These are phyloP conservation scores for Haplographium delicatum DNA, from an alignment of 495 filamentous ascomycete genomes.

Conservation along the genomic window DNA sequence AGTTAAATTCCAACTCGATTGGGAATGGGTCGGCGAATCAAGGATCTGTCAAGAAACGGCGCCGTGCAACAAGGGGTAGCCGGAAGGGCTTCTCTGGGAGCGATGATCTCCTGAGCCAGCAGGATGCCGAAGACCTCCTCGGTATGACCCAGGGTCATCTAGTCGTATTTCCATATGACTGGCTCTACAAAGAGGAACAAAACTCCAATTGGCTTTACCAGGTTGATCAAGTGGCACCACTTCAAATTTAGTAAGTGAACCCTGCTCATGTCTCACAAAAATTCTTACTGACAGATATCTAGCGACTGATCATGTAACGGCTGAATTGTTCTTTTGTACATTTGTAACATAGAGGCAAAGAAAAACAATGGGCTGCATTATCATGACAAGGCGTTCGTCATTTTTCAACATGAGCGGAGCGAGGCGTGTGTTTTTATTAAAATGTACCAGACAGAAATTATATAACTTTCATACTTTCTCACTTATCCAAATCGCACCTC, in stretches of 20 bases:
- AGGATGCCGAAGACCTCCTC: slow-evolving; percentile 75
- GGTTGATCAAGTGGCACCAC: slow-evolving; percentile 88
- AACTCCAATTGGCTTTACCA: slow-evolving; percentile 96
- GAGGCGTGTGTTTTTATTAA: slow-evolving; percentile 11
- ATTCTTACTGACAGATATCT: slow-evolving; percentile 10
- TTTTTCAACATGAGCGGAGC: slow-evolving; percentile 16
- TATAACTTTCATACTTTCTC: slow-evolving; percentile 25
- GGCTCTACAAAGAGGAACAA: slow-evolving; percentile 84
- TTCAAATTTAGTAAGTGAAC: slow-evolving; percentile 97
- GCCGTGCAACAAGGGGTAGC: slow-evolving; percentile 70
- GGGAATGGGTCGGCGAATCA: slow-evolving; percentile 8
- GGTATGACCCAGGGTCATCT: slow-evolving; percentile 81
- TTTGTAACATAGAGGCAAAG: slow-evolving; percentile 8
- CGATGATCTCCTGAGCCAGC: slow-evolving; percentile 67
- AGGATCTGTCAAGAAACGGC: slow-evolving; percentile 35
- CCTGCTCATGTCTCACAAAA: neutral
- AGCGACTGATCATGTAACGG: slow-evolving; percentile 19
- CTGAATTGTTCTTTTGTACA: slow-evolving; percentile 2
- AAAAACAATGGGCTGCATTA: slow-evolving; percentile 12
- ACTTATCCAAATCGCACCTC: slow-evolving; percentile 86
- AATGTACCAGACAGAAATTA: slow-evolving; percentile 5
- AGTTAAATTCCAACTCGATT: slow-evolving; percentile 1
- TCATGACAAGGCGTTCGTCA: slow-evolving; percentile 4
- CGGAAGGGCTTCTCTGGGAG: slow-evolving; percentile 63
- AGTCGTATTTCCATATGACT: slow-evolving; percentile 91